Evolutionary conservation across 73 alveolate species (phyloP).

Genomic region (Durusdinium trenchii): DNA sequence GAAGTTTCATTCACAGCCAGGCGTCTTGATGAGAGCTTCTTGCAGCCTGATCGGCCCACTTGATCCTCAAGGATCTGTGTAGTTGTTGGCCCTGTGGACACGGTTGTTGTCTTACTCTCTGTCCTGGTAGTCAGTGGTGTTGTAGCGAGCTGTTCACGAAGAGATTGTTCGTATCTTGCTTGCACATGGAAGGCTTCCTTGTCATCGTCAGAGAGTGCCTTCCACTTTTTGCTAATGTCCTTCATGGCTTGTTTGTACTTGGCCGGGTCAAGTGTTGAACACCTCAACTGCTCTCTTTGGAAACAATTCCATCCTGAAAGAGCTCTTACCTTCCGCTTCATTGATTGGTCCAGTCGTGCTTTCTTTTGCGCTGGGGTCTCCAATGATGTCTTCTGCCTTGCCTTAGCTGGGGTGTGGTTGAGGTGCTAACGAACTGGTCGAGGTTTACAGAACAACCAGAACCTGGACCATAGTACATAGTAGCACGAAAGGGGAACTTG

Average conservation of each 20-base stretch:
- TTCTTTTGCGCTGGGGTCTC: neutral
- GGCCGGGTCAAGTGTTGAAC: neutral
- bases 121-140: neutral
- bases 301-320: conserved; percentile 44
- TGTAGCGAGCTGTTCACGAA: neutral
- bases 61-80: neutral
- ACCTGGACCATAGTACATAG: too few relatives aligned
- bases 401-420: too few relatives aligned
- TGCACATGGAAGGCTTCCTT: neutral
- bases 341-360: neutral
- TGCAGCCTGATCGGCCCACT: conserved; percentile 15
- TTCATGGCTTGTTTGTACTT: neutral
- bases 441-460: too few relatives aligned
- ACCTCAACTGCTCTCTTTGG: neutral
- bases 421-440: too few relatives aligned
- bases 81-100: neutral
- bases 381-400: neutral
- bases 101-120: neutral
- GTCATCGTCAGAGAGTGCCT: neutral
- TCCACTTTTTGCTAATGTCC: neutral
- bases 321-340: neutral
- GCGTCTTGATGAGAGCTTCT: conserved; percentile 21
- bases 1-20: neutral
- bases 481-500: too few relatives aligned
- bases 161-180: neutral